Evolutionary conservation across 306 rosid genomes (phyloP).

Genomic region (Cucurbita pepo): DNA sequence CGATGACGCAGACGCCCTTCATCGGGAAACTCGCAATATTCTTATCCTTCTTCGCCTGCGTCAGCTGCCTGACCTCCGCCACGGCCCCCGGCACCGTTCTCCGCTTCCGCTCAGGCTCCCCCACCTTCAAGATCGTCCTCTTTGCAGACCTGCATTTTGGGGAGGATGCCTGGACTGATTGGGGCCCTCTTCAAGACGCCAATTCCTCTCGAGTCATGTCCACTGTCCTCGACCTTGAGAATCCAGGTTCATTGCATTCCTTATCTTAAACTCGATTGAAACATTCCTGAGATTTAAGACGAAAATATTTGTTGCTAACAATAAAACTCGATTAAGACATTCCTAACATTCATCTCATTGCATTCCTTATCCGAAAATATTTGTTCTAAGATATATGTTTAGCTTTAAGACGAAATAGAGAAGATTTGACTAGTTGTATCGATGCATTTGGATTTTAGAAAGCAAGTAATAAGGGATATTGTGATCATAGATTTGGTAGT

Average conservation of each 20-base stretch:
- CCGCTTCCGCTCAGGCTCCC: conserved; percentile 13
- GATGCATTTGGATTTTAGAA: background rate
- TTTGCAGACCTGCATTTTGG: conserved; percentile 84
- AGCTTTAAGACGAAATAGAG: too few species aligned
- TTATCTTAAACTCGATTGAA: too few species aligned
- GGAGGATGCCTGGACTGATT: conserved; percentile 36
- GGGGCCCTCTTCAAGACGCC: conserved; percentile 69
- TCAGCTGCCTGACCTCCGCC: background rate
- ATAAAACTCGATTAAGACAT: too few species aligned
- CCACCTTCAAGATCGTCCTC: conserved; percentile 33
- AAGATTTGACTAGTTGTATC: too few species aligned
- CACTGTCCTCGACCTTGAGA: conserved; percentile 33
- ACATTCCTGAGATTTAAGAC: too few species aligned
- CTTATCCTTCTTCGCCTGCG: background rate
- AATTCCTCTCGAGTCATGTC: conserved; percentile 42
- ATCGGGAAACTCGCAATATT: background rate
- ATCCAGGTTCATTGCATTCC: conserved; percentile 23
- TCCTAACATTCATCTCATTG: too few species aligned
- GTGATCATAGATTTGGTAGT: conserved; percentile 52
- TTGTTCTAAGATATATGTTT: too few species aligned
- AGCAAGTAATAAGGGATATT: conserved; percentile 2
- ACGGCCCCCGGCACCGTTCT: background rate
- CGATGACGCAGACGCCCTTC: background rate
- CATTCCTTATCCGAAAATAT: too few species aligned
- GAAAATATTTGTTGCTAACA: too few species aligned